Evolutionary conservation across 495 filamentous ascomycete species (phyloP), one percentile per base, ranked within the genome.

Genomic region (Hyphodiscus hymeniophilus): DNA sequence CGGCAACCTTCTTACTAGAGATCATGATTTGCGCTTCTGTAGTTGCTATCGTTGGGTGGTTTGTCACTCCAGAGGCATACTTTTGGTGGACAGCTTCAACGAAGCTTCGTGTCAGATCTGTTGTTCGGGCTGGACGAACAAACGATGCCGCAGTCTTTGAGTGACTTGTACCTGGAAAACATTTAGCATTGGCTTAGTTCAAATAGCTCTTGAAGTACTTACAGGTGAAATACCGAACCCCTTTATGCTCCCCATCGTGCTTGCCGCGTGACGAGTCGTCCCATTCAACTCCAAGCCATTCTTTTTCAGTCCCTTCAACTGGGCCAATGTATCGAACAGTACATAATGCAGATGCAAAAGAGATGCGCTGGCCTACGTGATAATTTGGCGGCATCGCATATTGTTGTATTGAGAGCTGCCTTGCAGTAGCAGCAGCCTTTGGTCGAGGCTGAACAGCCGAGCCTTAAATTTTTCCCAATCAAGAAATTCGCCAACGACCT

Each of bases 211-310:
- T 5, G 10, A 43, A 31, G 22, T 7, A 58, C 66, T 48, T 71
- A 95, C 91, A 95, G 55, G 74, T 71, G 57, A 97, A 97, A 61
- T 97, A 96, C 47, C 74, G 78, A 52, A 76, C 69, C 40, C 85
- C 89, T 20, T 78, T 78, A 67, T 91, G 79, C 47, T 81, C 78
- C 8, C 94, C 92, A 50, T 87, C 76, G 67, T 98, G 89, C 68
- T 95, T 97, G 24, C 92, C 94, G 58, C 88, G 71, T 33, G 67
- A 69, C 45, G 79, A 69, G 57, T 95, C 84, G 65, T 97, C 92
- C 94, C 94, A 98, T 72, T 98, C 92, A 16, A 97, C 88, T 21
- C 92, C 92, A 16, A 98, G 70, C 94, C 92, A 97, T 57, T 75
- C 72, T 24, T 87, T 88, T 1, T 40, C 48, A 16, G 88, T 92